These are phyloP conservation scores for Coemansia sp. DNA, from an alignment of 192 early-diverging fungal species.

Conservation along the genomic window DNA sequence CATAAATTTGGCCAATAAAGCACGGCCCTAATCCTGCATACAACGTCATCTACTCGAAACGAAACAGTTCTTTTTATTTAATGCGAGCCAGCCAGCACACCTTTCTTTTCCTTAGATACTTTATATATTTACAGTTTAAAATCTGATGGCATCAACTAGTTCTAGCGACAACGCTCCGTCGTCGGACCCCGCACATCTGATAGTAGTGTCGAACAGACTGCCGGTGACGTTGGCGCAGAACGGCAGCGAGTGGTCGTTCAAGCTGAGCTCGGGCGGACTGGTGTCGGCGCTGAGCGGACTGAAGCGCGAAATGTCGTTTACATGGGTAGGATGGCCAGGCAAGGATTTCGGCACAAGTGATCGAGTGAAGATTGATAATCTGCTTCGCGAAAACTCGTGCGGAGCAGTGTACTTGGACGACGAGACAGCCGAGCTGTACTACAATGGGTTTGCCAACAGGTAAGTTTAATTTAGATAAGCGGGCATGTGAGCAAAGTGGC, in stretches of 20 bases:
- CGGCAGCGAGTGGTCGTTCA: slow-evolving; percentile 62
- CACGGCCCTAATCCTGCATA: slow-evolving; percentile 3
- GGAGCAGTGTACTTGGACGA: slow-evolving; percentile 94
- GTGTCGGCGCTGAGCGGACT: slow-evolving; percentile 93
- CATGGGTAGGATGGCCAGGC: slow-evolving; percentile 99
- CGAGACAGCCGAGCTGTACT: slow-evolving; percentile 91
- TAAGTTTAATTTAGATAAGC: slow-evolving; percentile 8
- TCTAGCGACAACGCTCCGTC: slow-evolving; percentile 1
- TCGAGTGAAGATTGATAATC: slow-evolving; percentile 63
- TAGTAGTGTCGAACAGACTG: slow-evolving; percentile 95
- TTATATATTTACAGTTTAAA: not conserved
- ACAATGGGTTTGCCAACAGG: slow-evolving; percentile 97
- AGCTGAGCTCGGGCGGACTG: slow-evolving; percentile 92
- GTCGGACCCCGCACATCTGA: slow-evolving; percentile 56
- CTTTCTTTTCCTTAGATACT: not conserved
- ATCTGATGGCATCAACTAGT: not conserved
- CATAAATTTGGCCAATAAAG: slow-evolving; percentile 7
- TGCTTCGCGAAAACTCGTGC: slow-evolving; percentile 80
- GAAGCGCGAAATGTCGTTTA: slow-evolving; percentile 93
- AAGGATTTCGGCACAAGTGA: slow-evolving; percentile 82
- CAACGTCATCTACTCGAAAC: not conserved
- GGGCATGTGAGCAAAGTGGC: not conserved
- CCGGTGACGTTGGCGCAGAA: slow-evolving; percentile 76
- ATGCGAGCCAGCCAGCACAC: not conserved
- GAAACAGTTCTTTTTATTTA: not conserved